These are phyloP conservation scores for Fusarium sp. DNA, from an alignment of 2,329 filamentous ascomycete species.

Conservation along the genomic window DNA sequence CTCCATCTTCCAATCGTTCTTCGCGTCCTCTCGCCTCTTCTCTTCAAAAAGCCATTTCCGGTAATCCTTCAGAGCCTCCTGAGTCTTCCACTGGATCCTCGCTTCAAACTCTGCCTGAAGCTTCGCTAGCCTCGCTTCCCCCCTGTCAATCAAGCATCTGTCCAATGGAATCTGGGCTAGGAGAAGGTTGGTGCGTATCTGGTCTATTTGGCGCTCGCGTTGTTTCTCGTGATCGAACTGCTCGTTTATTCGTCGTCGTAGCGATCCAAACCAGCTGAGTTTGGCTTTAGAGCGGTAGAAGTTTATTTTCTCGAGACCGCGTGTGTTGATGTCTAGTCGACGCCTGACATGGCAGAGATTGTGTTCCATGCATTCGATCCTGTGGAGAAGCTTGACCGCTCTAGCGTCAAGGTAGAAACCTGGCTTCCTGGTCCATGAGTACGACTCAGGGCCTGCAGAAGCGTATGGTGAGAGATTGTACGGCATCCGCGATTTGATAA, in stretches of 20 bases:
- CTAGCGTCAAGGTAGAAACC: neutral
- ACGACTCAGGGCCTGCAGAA: neutral
- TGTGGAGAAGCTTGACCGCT: neutral
- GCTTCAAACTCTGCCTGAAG: neutral
- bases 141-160: accelerated
- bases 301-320: neutral
- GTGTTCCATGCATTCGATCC: neutral
- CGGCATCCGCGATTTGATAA: neutral
- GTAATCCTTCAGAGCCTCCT: neutral
- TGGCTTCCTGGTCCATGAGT: too few relatives aligned
- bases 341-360: neutral
- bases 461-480: neutral
- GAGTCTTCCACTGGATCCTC: neutral
- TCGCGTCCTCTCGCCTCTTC: neutral
- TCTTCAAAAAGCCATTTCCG: neutral
- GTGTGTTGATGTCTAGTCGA: neutral
- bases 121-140: neutral
- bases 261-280: neutral
- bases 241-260: neutral
- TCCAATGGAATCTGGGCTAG: neutral
- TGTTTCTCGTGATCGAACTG: neutral
- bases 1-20: neutral
- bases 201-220: neutral
- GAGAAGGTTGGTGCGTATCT: neutral
- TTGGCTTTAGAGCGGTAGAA: neutral